Evolutionary conservation across 768 basidiomycete species (phyloP).

Genomic region (Pleurotus salmoneostramineus): DNA sequence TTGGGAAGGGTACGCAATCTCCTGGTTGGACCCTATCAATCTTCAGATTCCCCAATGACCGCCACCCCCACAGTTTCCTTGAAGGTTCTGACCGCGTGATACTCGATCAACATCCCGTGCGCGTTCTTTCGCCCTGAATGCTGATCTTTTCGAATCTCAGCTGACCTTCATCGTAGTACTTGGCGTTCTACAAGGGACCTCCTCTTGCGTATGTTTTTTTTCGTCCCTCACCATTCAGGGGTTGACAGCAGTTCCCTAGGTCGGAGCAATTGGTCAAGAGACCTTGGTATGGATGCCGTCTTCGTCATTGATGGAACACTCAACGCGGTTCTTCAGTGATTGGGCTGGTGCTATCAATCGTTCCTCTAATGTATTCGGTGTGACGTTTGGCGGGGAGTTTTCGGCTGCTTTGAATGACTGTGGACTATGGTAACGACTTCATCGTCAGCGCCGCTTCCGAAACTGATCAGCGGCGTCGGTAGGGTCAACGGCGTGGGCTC

Average conservation of each 20-base stretch:
- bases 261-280: constrained; percentile 34
- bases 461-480: background rate
- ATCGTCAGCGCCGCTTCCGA: background rate
- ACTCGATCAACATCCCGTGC: constrained; percentile 77
- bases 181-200: constrained; percentile 38
- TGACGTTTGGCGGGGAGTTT: constrained; percentile 83
- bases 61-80: constrained; percentile 48
- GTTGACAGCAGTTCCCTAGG: constrained; percentile 18
- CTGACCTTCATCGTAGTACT: constrained; percentile 28
- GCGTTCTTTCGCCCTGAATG: constrained; percentile 33
- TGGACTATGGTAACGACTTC: constrained; percentile 47
- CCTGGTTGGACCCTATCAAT: constrained; percentile 6
- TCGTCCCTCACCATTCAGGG: constrained; percentile 6
- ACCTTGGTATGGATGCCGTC: constrained; percentile 33
- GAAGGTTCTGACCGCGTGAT: constrained; percentile 71
- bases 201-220: constrained; percentile 31
- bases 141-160: constrained; percentile 11
- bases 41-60: background rate
- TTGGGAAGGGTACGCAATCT: constrained; percentile 36
- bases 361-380: constrained; percentile 71
- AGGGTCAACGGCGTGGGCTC: constrained; percentile 46
- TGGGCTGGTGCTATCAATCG: constrained; percentile 50
- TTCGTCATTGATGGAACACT: constrained; percentile 17
- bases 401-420: constrained; percentile 77
- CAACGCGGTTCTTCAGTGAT: constrained; percentile 23